Evolutionary conservation across 306 rosid species (phyloP), one percentile per base, ranked within the genome.

Genomic region (Cicer arietinum): DNA sequence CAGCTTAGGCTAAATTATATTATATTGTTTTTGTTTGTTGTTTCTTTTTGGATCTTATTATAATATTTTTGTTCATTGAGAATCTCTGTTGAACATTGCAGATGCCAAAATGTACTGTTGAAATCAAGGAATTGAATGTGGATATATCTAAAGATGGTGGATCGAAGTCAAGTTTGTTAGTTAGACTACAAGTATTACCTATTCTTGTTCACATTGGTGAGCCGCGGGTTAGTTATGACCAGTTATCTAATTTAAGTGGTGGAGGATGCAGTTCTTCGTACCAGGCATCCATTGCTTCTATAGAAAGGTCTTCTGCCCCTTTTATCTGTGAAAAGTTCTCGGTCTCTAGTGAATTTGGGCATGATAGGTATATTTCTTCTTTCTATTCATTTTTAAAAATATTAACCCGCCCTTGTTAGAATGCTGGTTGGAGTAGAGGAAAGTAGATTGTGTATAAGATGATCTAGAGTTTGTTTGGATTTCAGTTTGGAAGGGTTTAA

Each of bases 71-170:
- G 67, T n/a, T 84, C 67, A 59, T 75, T 72, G 66, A 62, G 25
- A 69, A 51, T 85, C 71, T 76, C 73, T 81, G 62, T 60, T 76
- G 59, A 76, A 82, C 83, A 77, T 80, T 79, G 86, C 96, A 95
- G 99, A 88, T 90, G 18, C 96, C 93, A 73, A 95, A 90, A 83
- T 88, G 61, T 77, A 84, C 89, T 30, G 45, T 92, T 72, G 98
- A 95, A 82, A 86, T 92, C 74, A 95, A 95, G 88, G 99, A 89
- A 73, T 85, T 95, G 84, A 83, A 84, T 69, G 79, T 89, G 79
- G 97, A 92, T 80, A 85, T 92, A 74, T 90, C 92, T 73, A 95
- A 90, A 86, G 93, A 88, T 79, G 91, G 91, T 71, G 89, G 85
- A 77, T 77, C 91, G 18, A 75, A 82, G 83, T 80, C 92, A 80